Evolutionary conservation across 257 asterid species (phyloP), one percentile per base, ranked within the genome.

Genomic region (Oldenlandia corymbosa): DNA sequence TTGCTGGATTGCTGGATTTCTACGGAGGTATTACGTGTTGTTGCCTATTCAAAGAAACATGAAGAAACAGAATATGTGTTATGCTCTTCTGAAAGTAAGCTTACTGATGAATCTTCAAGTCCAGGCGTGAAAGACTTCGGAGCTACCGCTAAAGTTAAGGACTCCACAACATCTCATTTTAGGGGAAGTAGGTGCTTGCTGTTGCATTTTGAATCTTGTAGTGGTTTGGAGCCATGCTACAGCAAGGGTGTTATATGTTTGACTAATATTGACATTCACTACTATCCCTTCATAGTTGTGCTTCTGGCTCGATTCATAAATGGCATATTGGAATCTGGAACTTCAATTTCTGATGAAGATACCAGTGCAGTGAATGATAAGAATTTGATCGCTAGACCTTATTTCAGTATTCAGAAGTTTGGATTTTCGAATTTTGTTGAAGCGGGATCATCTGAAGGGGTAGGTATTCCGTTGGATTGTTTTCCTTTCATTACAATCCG

Each of bases 221-320:
- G 71, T 62, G 79, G 62, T 49, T 49, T 57, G 56, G 76, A 63
- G 16, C 48, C 73, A 69, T 63, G 75, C 64, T 58, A 68, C 67
- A 80, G 75, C 64, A 70, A 76, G 65, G 77, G 64, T 74, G 75
- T 70, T 49, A 41, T 87, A 51, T 72, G 75, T 51, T 66, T 85
- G 49, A 79, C 75, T 60, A 80, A 77, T 66, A 73, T 84, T 75
- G 91, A 88, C 53, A 58, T 92, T 51, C 95, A 87, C 76, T 92
- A 85, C 80, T 75, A 88, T 64, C 97, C 95, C 2, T 76, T 70
- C 67, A 72, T 92, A 73, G 81, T 87, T 64, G 90, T 86, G 63
- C 75, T 74, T 68, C 60, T 89, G 68, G 72, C 75, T 73, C 76
- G 71, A 46, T 86, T 92, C 75, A 42, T 81, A 10, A 77, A 85